Evolutionary conservation across 73 alveolate genomes (phyloP), one percentile per base, ranked within the genome.

Genomic region (Blepharisma stoltei): DNA sequence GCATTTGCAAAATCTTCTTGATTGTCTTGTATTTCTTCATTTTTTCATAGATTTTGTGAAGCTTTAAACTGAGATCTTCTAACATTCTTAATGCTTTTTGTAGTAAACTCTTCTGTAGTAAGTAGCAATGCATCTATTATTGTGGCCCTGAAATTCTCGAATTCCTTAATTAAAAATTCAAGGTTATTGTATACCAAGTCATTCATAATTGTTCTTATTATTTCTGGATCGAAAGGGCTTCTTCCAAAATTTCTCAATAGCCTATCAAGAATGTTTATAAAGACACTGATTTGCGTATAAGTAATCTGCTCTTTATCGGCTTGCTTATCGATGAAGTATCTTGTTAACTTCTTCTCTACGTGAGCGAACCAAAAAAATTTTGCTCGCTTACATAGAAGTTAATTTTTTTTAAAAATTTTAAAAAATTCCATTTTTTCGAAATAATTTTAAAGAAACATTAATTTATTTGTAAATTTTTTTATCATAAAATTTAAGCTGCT

Each of bases 21-120:
- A 2, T 47, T 2, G 5, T 25, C 45, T n/a, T n/a, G n/a, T 1
- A 25, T 60, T n/a, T 14, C 45, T 38, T 25, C 46, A 5, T 9
- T 60, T 60, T 14, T 25, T 32, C 41, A 32, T 32, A 32, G 41
- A 3, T 32, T 32, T 3, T 32, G 41, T 32, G 41, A 32, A 1
- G 45, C 45, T 14, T 60, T 60, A 52, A 14, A 14, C 66, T 52
- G 66, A 20, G n/a, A 14, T 52, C 4, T 52, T 14, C 66, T 52
- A 4, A 52, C 66, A 52, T 4, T 52, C 23, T 52, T 52, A 52
- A 52, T 52, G 27, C 46, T 14, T 25, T 25, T 60, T 60, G 73
- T 60, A 14, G 73, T 60, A 60, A 60, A 60, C 45, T 60, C 73
- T 60, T 60, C 46, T 14, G 73, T 60, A 9, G 73, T 20, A 14